Evolutionary conservation across 345 rosid genomes (phyloP).

Genomic region (Moricandia arvensis): DNA sequence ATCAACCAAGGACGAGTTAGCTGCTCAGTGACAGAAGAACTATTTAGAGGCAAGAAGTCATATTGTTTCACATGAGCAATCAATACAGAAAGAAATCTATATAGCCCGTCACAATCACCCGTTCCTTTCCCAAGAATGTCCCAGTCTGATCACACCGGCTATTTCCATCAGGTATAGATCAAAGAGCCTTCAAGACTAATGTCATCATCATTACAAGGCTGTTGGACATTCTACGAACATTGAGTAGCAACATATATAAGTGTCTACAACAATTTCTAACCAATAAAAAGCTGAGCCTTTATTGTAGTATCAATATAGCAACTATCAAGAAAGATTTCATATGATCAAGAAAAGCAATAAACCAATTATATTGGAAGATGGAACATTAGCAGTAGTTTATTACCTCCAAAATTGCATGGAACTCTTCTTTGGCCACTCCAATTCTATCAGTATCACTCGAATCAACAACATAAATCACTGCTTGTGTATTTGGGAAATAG

Average conservation of each 20-base stretch:
- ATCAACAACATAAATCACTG: slow-evolving; percentile 58
- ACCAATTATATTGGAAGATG: slow-evolving; percentile 1
- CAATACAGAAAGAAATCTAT: background rate
- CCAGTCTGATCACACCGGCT: background rate
- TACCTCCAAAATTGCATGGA: slow-evolving; percentile 69
- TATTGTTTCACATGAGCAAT: background rate
- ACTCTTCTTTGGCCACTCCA: slow-evolving; percentile 58
- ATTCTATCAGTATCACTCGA: slow-evolving; percentile 59
- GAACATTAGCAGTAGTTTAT: slow-evolving; percentile 19
- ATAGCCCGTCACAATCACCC: background rate
- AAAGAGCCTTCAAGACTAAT: background rate
- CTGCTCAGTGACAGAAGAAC: background rate
- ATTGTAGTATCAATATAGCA: background rate
- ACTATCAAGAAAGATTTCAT: background rate
- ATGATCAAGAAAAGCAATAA: background rate
- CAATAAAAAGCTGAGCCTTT: background rate
- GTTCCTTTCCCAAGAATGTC: background rate
- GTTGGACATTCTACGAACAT: background rate
- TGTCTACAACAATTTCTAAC: background rate
- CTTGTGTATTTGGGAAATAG: slow-evolving; percentile 54
- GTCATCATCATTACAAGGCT: background rate
- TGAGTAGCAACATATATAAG: background rate
- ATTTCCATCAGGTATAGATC: background rate
- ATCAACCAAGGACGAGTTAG: background rate
- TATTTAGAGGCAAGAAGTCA: background rate